Evolutionary conservation across 116 monocot species (phyloP).

Genomic region (Thalassia testudinum): DNA sequence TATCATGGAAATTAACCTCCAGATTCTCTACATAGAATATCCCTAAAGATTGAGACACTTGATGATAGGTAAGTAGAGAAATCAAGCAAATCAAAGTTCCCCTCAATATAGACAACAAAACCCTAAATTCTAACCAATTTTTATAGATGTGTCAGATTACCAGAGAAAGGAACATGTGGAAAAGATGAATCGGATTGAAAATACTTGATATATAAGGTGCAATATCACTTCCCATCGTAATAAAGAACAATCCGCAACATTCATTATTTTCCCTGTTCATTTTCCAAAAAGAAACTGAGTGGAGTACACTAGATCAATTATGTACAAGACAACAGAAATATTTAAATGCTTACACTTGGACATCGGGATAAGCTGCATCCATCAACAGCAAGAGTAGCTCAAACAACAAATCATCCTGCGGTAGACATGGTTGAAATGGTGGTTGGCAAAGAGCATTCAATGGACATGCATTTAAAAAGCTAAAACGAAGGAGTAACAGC

Average conservation of each 20-base stretch:
- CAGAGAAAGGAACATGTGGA: constrained; percentile 63
- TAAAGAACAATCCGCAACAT: neutral
- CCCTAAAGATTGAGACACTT: too few species aligned
- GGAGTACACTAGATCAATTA: neutral
- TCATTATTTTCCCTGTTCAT: constrained; percentile 3
- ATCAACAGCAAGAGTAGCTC: constrained; percentile 58
- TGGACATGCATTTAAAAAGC: too few species aligned
- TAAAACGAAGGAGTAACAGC: too few species aligned
- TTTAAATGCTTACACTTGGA: constrained; percentile 31
- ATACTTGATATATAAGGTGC: constrained; percentile 29
- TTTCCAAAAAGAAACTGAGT: too few species aligned
- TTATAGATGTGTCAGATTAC: constrained; percentile 15
- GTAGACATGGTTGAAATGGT: too few species aligned
- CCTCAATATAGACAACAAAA: too few species aligned
- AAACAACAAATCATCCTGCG: constrained; percentile 81
- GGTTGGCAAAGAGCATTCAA: too few species aligned
- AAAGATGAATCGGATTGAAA: constrained; percentile 55
- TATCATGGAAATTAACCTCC: too few species aligned
- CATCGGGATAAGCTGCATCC: constrained; percentile 27
- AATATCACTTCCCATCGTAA: constrained; percentile 9
- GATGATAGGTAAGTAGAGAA: too few species aligned
- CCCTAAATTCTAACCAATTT: too few species aligned
- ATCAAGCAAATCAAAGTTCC: too few species aligned
- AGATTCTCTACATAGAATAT: too few species aligned
- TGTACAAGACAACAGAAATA: neutral